These are phyloP conservation scores for Cyberlindnera veronae DNA, from an alignment of 805 yeast species.

Conservation along the genomic window DNA sequence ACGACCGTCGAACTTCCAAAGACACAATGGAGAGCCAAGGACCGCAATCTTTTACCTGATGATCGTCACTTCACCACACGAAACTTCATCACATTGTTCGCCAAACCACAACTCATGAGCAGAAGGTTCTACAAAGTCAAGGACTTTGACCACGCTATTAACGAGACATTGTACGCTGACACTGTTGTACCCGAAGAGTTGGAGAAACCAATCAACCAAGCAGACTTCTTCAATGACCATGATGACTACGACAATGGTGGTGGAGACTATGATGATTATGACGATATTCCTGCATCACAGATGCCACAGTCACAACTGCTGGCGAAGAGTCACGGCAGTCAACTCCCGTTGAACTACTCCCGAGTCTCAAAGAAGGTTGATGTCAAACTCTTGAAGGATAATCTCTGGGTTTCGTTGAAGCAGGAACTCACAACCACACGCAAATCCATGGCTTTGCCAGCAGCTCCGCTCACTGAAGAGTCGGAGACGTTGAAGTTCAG, in stretches of 20 bases:
- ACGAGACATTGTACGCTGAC: conserved; percentile 69
- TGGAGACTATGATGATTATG: conserved; percentile 32
- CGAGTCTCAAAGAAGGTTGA: conserved; percentile 78
- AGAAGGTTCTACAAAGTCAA: conserved; percentile 29
- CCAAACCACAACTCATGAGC: conserved; percentile 56
- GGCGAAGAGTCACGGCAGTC: conserved; percentile 23
- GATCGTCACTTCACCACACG: conserved; percentile 72
- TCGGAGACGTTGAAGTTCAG: conserved; percentile 34
- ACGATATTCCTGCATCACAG: conserved; percentile 23
- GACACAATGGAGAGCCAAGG: conserved; percentile 36
- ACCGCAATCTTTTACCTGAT: conserved; percentile 59
- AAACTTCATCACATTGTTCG: conserved; percentile 60
- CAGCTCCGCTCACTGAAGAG: neutral
- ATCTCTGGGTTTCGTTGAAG: conserved; percentile 63
- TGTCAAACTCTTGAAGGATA: conserved; percentile 68
- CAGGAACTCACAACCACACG: conserved; percentile 16
- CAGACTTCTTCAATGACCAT: conserved; percentile 37
- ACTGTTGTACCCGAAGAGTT: conserved; percentile 36
- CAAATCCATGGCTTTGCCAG: conserved; percentile 7
- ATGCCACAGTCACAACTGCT: conserved; percentile 21
- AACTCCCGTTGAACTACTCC: conserved; percentile 52
- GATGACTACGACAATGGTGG: conserved; percentile 34
- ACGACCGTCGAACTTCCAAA: conserved; percentile 38
- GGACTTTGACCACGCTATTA: conserved; percentile 38
- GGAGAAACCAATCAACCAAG: conserved; percentile 28